These are phyloP conservation scores for Eimeria sp. DNA, from an alignment of 169 alveolate genomes.

Conservation along the genomic window DNA sequence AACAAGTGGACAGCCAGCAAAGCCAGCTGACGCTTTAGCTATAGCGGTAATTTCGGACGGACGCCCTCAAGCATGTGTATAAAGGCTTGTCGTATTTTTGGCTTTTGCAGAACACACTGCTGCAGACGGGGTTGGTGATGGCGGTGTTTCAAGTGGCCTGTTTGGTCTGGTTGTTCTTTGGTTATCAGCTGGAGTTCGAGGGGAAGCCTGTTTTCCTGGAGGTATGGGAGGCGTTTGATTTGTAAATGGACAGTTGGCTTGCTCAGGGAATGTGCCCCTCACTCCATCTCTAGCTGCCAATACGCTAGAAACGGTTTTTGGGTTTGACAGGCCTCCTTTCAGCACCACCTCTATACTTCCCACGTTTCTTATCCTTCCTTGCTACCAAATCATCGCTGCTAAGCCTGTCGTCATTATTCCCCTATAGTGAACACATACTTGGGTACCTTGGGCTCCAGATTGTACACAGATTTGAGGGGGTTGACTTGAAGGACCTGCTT, in stretches of 20 bases:
- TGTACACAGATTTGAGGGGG: background rate
- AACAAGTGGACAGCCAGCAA: background rate
- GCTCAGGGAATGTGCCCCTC: background rate
- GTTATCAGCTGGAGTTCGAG: constrained; percentile 70
- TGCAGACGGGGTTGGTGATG: constrained; percentile 46
- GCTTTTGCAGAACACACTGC: constrained; percentile 47
- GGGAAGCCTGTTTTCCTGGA: constrained; percentile 63
- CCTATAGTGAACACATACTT: background rate
- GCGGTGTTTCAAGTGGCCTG: constrained; percentile 41
- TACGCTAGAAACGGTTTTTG: background rate
- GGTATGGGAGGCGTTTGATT: constrained; percentile 14
- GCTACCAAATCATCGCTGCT: background rate
- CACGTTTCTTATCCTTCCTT: background rate
- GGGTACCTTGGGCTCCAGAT: background rate
- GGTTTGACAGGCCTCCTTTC: background rate
- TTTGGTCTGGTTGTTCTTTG: constrained; percentile 60
- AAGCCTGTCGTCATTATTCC: background rate
- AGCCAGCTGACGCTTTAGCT: background rate
- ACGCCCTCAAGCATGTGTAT: background rate
- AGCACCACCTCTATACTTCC: background rate
- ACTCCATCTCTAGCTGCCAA: background rate
- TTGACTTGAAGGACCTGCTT: background rate
- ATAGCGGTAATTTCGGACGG: background rate
- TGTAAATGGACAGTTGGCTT: background rate
- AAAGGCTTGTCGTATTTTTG: background rate